Percentiles rank a stretch among this genome's conserved stretches.
Evolutionary conservation across 306 rosid genomes (phyloP).

Genomic region (Citrullus amarus): DNA sequence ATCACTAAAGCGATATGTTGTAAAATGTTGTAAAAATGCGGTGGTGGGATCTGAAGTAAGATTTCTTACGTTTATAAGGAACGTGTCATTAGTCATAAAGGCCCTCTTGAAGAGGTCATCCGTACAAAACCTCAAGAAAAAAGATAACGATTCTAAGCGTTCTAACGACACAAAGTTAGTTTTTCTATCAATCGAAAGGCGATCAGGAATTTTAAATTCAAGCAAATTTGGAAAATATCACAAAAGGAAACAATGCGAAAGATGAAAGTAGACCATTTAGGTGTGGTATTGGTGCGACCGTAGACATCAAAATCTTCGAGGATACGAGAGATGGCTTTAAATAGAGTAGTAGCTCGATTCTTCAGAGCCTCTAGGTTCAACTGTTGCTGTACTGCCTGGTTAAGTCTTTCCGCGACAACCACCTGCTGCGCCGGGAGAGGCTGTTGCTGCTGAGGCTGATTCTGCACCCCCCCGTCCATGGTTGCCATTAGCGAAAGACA

Average conservation of each 20-base stretch:
- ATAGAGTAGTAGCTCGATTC: slow-evolving; percentile 67
- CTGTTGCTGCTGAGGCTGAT: slow-evolving; percentile 18
- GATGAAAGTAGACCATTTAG: slow-evolving; percentile 44
- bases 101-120: too few relatives aligned
- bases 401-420: slow-evolving; percentile 39
- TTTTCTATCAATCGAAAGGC: not conserved
- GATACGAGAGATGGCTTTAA: slow-evolving; percentile 73
- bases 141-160: not conserved
- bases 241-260: not conserved
- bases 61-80: too few relatives aligned
- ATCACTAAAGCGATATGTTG: too few relatives aligned
- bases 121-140: not conserved
- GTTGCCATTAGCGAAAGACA: not conserved
- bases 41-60: too few relatives aligned
- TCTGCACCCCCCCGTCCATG: slow-evolving; percentile 10
- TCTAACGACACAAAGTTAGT: not conserved
- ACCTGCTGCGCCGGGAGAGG: slow-evolving; percentile 10
- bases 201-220: not conserved
- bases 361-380: slow-evolving; percentile 67
- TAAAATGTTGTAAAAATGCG: too few relatives aligned
- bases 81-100: too few relatives aligned
- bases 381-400: slow-evolving; percentile 76
- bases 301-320: slow-evolving; percentile 73
- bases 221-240: not conserved
- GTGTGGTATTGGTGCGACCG: slow-evolving; percentile 60